These are phyloP conservation scores for Fusarium chlamydosporum DNA, from an alignment of 2,329 filamentous ascomycete species.

Conservation along the genomic window DNA sequence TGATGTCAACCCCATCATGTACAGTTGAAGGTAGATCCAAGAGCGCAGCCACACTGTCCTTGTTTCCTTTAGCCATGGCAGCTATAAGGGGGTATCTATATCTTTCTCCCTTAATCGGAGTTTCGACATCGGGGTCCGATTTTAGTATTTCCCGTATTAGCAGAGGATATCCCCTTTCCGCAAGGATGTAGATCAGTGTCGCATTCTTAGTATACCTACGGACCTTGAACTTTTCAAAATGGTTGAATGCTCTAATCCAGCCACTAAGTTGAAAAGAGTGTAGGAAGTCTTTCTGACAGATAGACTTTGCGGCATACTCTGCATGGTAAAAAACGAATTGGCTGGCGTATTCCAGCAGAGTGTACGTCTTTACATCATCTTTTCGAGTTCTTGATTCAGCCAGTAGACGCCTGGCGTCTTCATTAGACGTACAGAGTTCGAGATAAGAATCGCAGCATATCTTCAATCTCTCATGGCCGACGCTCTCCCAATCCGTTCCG, in stretches of 20 bases:
- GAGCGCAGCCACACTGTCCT: background rate
- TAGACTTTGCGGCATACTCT: background rate
- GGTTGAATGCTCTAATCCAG: no score
- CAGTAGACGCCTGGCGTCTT: no score
- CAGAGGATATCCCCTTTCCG: conserved; percentile 2
- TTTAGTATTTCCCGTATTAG: background rate
- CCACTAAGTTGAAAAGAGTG: no score
- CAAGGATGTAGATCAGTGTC: conserved; percentile 30
- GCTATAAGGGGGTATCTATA: conserved; percentile 30
- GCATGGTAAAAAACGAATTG: conserved; percentile 31
- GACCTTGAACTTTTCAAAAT: background rate
- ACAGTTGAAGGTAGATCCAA: rapidly evolving
- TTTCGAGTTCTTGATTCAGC: no score
- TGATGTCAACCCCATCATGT: background rate
- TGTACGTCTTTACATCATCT: no score
- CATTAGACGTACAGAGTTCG: no score
- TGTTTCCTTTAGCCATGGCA: conserved; percentile 23
- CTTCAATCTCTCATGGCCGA: conserved; percentile 22
- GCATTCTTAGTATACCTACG: background rate
- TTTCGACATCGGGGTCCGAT: rapidly evolving
- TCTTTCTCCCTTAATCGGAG: background rate
- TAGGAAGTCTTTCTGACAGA: background rate
- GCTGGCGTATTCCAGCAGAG: conserved; percentile 32
- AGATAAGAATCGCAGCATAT: conserved; percentile 27
- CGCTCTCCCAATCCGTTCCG: background rate